phyloP scores from a whole-genome alignment of 441 rosid genomes.

The Populus hybrid region DNA sequence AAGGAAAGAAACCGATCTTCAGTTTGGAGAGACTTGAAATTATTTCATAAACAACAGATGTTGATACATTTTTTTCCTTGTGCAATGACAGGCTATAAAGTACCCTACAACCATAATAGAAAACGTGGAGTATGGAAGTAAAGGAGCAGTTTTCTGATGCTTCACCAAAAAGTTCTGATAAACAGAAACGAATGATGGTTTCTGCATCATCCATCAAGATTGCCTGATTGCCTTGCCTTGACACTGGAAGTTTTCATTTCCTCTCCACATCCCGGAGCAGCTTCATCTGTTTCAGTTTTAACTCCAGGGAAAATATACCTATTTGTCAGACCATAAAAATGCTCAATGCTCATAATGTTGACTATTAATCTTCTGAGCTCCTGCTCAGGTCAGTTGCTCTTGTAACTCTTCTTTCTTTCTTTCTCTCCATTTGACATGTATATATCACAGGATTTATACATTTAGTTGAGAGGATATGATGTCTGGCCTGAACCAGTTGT shows the following conservation, averaged over 20 bases:
- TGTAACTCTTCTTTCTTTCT: neutral
- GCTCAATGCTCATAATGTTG: constrained; percentile 16
- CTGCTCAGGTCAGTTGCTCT: constrained; percentile 7
- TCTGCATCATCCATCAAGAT: constrained; percentile 3
- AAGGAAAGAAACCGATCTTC: constrained; percentile 33
- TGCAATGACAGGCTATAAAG: constrained; percentile 29
- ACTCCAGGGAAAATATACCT: constrained; percentile 13
- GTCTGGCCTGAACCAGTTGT: constrained; percentile 2
- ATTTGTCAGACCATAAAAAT: constrained; percentile 15
- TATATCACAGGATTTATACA: constrained; percentile 26
- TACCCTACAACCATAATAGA: too few relatives aligned
- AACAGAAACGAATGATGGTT: neutral
- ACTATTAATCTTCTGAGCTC: constrained; percentile 15
- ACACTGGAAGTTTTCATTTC: constrained; percentile 6
- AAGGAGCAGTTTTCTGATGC: constrained; percentile 22
- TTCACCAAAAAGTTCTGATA: constrained; percentile 23
- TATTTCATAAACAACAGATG: constrained; percentile 24
- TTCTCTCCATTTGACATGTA: constrained; percentile 21
- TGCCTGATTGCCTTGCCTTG: neutral
- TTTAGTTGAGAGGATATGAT: constrained; percentile 21
- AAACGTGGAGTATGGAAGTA: constrained; percentile 4
- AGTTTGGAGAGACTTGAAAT: constrained; percentile 25
- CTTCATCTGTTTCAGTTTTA: constrained; percentile 14
- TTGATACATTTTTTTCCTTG: constrained; percentile 22
- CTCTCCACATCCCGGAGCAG: constrained; percentile 7